Conservation (phyloP, 345 rosid species). For the Pistacia vera region DNA sequence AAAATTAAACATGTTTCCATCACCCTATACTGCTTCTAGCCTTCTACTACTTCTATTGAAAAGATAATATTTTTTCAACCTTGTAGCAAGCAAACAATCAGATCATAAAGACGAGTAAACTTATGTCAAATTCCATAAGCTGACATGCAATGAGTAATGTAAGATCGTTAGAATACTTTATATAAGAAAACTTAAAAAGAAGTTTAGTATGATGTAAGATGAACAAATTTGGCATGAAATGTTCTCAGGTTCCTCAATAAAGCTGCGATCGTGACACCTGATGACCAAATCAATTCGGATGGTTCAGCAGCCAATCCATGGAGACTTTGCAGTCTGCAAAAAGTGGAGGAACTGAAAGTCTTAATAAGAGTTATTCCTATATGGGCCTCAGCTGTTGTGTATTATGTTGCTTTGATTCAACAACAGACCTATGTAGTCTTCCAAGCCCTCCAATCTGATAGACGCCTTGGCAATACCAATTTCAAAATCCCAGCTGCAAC, state of each 20-base stretch:
- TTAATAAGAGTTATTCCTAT: slow-evolving; percentile 40
- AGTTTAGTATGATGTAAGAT: not conserved
- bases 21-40: no score
- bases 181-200: no score
- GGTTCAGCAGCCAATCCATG: slow-evolving; percentile 46
- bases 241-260: slow-evolving; percentile 39
- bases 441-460: slow-evolving; percentile 42
- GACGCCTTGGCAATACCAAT: slow-evolving; percentile 22
- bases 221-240: not conserved
- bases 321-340: slow-evolving; percentile 50
- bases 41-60: no score
- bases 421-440: slow-evolving; percentile 40
- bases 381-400: slow-evolving; percentile 30
- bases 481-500: slow-evolving; percentile 48
- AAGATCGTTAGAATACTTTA: no score
- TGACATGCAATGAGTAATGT: not conserved
- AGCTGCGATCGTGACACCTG: slow-evolving; percentile 38
- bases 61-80: no score
- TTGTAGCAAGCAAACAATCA: no score
- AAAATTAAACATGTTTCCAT: no score
- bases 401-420: slow-evolving; percentile 27
- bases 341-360: slow-evolving; percentile 57
- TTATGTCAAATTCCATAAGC: not conserved
- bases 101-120: no score
- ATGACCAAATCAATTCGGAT: slow-evolving; percentile 34